A percentile compares a stretch with the other conserved stretches of the same genome.
phyloP scores from a whole-genome alignment of 2,329 filamentous ascomycete species.

The Epichloe hybrida region DNA sequence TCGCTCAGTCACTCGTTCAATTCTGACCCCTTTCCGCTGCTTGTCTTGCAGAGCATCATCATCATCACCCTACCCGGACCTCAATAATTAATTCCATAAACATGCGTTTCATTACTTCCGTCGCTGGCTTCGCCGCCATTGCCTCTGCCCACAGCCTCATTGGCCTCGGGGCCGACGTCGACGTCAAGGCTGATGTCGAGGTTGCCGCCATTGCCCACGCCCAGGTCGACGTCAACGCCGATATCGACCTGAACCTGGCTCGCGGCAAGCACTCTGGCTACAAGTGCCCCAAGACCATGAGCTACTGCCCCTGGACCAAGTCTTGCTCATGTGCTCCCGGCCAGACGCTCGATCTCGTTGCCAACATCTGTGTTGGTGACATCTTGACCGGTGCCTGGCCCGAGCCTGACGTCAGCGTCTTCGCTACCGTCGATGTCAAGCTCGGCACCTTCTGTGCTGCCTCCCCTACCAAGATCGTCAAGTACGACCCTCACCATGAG shows the following conservation, averaged over 20 bases:
- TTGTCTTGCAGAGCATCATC: neutral
- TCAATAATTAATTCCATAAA: conserved; percentile 2
- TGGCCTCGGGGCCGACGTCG: conserved; percentile 9
- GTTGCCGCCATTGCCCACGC: conserved; percentile 6
- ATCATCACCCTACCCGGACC: neutral
- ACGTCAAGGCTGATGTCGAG: conserved; percentile 5
- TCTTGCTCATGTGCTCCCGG: conserved; percentile 31
- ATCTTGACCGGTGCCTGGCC: conserved; percentile 20
- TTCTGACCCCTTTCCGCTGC: neutral
- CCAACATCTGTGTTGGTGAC: conserved; percentile 15
- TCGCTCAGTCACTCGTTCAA: neutral
- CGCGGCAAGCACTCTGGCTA: conserved; percentile 12
- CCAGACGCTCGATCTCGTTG: conserved; percentile 22
- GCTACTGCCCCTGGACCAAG: conserved; percentile 24
- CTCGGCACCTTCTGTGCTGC: conserved; percentile 21
- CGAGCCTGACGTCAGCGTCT: conserved; percentile 15
- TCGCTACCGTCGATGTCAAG: conserved; percentile 13
- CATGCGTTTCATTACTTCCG: conserved; percentile 20
- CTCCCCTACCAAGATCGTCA: conserved; percentile 20
- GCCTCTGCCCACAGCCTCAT: conserved; percentile 15
- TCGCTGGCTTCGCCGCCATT: conserved; percentile 13
- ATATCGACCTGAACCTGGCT: conserved; percentile 9
- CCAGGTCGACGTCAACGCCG: conserved; percentile 1
- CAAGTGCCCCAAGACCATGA: conserved; percentile 21
- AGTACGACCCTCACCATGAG: conserved; percentile 19